Evolutionary conservation across 2,329 filamentous ascomycete genomes (phyloP), one percentile per base, ranked within the genome.

Genomic region (Apiospora marii): DNA sequence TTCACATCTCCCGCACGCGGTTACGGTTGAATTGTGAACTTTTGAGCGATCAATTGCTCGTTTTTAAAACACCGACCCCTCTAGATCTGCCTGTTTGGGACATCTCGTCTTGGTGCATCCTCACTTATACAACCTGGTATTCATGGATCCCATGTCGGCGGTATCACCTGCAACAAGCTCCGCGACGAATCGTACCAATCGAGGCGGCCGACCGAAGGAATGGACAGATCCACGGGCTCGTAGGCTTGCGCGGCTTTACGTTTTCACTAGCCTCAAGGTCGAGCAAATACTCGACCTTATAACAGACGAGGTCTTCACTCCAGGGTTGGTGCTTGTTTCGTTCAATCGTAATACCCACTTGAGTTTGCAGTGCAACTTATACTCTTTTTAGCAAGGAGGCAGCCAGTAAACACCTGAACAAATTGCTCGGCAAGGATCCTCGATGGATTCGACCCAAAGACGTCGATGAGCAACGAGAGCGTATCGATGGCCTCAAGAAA

Each of bases 341-440:
- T 44, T 46, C 14, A 24, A 48, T 53, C 53, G 14, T 24, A n/a
- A 41, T 68, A 58, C 53, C 27, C 34, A 44, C n/a, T 70, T 70
- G n/a, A 8, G 48, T 72, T 30, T 51, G 71, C 49, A 68, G 19
- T n/a, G 70, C 74, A 69, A 72, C 74, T 75, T 58, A 70, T 64
- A 68, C 71, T 30, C 22, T 24, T 51, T 53, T 72, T 72, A 89
- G 88, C 49, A 86, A 86, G 76, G 88, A 90, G 75, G 90, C 89
- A 41, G 88, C 87, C 46, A 88, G 89, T 77, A 90, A 91, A 81
- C 89, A 87, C 30, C 85, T 90, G 74, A 87, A 87, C 71, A 82
- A 83, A 10, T 85, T 89, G 74, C 84, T 91, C 44, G 88, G 89
- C 74, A 89, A 90, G 74, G 87, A 91, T 49, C 87, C 88, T 43